These are phyloP conservation scores for Fraxinus sp. DNA, from an alignment of 305 asterid genomes.

Conservation along the genomic window DNA sequence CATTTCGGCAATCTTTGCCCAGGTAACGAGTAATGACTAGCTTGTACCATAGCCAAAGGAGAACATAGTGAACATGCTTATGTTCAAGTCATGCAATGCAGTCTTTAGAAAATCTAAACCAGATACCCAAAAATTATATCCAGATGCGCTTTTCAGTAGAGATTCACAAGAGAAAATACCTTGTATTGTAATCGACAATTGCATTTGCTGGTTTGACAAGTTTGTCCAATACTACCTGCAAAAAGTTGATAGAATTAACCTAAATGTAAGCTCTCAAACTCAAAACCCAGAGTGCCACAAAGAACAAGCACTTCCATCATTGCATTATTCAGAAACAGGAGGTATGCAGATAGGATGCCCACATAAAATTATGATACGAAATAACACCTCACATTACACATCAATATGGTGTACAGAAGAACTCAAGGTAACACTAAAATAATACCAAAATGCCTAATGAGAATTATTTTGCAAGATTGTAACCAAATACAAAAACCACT, in stretches of 20 bases:
- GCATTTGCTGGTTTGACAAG: slow-evolving; percentile 87
- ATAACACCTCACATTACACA: not conserved
- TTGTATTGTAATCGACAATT: slow-evolving; percentile 87
- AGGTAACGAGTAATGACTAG: not conserved
- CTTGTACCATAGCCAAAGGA: not conserved
- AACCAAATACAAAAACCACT: not conserved
- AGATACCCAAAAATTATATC: not conserved
- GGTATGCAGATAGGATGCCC: not conserved
- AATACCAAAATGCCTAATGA: not conserved
- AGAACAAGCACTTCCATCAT: not conserved
- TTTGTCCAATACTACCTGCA: slow-evolving; percentile 90
- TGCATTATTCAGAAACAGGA: slow-evolving; percentile 1
- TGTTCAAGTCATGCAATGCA: not conserved
- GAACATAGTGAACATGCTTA: not conserved
- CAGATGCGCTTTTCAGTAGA: not conserved
- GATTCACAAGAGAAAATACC: slow-evolving; percentile 43
- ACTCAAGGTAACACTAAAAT: not conserved
- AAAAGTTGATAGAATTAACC: slow-evolving; percentile 30
- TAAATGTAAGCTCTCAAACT: slow-evolving; percentile 14
- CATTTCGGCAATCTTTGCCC: not conserved
- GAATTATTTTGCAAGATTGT: not conserved
- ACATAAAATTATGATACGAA: not conserved
- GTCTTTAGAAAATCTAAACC: not conserved
- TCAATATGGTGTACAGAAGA: not conserved
- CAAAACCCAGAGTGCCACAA: slow-evolving; percentile 17